Evolutionary conservation across 345 rosid genomes (phyloP), one percentile per base, ranked within the genome.

Genomic region (Reutealis trisperma): DNA sequence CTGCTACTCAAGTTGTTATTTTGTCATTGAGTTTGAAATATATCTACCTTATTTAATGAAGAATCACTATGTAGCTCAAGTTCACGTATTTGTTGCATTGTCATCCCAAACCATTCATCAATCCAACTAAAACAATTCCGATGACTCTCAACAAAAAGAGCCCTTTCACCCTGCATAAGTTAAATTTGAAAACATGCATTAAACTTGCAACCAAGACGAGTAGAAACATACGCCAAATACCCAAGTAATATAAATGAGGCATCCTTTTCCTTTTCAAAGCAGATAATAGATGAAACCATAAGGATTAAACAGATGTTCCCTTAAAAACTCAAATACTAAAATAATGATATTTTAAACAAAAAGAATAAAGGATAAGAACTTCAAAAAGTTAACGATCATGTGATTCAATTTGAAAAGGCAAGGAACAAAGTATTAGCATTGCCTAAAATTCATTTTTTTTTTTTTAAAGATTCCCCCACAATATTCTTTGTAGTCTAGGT

Each of bases 41-140:
- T 47, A n/a, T 82, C 68, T 80, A 90, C 94, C 89, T 86, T 77
- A 22, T 75, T 80, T 63, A 85, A 55, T 27, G 82, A 72, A 44
- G 78, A 62, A 72, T 78, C 80, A 52, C 78, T 84, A 62, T 82
- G 80, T 58, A 44, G 72, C 59, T 91, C 94, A 30, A 89, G 83
- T 76, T 88, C 82, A 21, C 81, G 85, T 61, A 91, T 61, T 72
- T 85, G 86, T 42, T 81, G 86, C 72, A 84, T n/a, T 15, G 90
- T 84, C 89, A 88, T 82, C 71, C 88, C 92, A 58, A 75, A 88
- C 95, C 95, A 91, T 47, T 91, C 91, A 25, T 91, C 95, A 2
- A 89, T 88, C 95, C 95, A 91, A 62, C 86, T 72, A 73, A 89
- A 91, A 78, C 91, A 86, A 80, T 91, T 87, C 71, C 84, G 84